phyloP scores from a whole-genome alignment of 176 grass and related monocot genomes.

The Triticum dicoccoides region DNA sequence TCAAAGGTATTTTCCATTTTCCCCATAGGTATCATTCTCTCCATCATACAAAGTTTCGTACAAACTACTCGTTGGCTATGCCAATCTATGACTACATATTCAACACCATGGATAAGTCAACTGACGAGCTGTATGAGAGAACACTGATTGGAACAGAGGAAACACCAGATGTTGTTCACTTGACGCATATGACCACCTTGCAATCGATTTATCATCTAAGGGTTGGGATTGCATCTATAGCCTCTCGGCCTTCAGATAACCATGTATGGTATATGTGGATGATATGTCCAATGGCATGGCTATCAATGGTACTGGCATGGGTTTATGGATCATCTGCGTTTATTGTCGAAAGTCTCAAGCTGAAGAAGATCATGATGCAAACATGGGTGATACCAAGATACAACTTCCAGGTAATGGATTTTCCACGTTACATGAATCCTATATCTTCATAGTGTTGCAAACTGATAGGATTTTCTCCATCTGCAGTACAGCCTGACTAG shows the following conservation, averaged over 20 bases:
- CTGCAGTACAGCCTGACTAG: conserved; percentile 61
- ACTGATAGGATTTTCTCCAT: conserved; percentile 27
- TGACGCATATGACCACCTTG: conserved; percentile 53
- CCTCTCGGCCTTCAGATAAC: conserved; percentile 56
- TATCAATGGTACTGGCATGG: conserved; percentile 47
- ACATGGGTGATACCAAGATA: conserved; percentile 72
- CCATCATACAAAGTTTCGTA: conserved; percentile 62
- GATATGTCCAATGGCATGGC: conserved; percentile 39
- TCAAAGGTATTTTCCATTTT: background rate
- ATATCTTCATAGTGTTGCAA: conserved; percentile 3
- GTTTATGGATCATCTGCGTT: conserved; percentile 70
- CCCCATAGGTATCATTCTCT: conserved; percentile 60
- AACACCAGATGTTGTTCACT: conserved; percentile 44
- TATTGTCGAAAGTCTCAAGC: conserved; percentile 59
- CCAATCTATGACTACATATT: conserved; percentile 68
- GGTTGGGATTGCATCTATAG: conserved; percentile 68
- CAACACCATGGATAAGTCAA: conserved; percentile 54
- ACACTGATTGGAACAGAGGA: conserved; percentile 42
- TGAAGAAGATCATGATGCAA: conserved; percentile 52
- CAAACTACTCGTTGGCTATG: conserved; percentile 68
- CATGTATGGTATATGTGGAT: conserved; percentile 50
- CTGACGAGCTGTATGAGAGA: conserved; percentile 55
- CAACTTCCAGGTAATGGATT: conserved; percentile 50
- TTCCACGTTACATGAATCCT: background rate
- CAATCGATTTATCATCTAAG: conserved; percentile 53